Evolutionary conservation across 176 grass and related monocot species (phyloP).

Genomic region (Aegilops sharonensis): DNA sequence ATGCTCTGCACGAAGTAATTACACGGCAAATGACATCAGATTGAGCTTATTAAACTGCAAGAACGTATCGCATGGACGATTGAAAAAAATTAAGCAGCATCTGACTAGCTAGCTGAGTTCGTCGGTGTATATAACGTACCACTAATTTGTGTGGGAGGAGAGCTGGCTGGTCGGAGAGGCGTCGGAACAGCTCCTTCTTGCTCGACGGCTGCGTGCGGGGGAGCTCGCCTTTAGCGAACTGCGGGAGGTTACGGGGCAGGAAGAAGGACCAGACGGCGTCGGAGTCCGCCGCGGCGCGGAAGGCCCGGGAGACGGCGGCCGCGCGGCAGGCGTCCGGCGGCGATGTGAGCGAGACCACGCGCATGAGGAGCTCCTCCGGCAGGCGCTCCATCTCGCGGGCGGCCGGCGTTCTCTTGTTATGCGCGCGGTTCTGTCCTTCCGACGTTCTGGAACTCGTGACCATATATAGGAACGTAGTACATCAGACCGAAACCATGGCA

Average conservation of each 20-base stretch:
- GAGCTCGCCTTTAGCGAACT: slow-evolving; percentile 31
- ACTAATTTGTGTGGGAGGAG: slow-evolving; percentile 39
- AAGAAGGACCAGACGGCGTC: slow-evolving; percentile 53
- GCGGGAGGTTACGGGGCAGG: slow-evolving; percentile 35
- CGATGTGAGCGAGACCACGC: neutral
- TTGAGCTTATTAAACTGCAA: neutral
- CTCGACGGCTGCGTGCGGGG: slow-evolving; percentile 9
- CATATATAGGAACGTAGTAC: neutral
- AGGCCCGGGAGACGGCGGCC: slow-evolving; percentile 38
- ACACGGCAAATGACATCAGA: neutral
- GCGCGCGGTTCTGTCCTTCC: neutral
- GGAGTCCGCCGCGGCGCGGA: slow-evolving; percentile 44
- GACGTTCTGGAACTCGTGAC: neutral
- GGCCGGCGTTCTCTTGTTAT: neutral
- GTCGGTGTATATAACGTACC: neutral
- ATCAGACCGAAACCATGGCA: neutral
- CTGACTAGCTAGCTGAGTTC: too few relatives aligned
- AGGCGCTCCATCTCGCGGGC: neutral
- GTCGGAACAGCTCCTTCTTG: slow-evolving; percentile 45
- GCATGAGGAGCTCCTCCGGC: neutral
- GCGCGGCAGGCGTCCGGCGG: neutral
- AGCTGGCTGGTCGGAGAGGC: slow-evolving; percentile 32
- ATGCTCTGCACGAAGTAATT: slow-evolving; percentile 30
- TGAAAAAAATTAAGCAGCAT: neutral
- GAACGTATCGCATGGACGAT: too few relatives aligned